Evolutionary conservation across 148 eudicot species (phyloP).

Genomic region (Cornus controversa): DNA sequence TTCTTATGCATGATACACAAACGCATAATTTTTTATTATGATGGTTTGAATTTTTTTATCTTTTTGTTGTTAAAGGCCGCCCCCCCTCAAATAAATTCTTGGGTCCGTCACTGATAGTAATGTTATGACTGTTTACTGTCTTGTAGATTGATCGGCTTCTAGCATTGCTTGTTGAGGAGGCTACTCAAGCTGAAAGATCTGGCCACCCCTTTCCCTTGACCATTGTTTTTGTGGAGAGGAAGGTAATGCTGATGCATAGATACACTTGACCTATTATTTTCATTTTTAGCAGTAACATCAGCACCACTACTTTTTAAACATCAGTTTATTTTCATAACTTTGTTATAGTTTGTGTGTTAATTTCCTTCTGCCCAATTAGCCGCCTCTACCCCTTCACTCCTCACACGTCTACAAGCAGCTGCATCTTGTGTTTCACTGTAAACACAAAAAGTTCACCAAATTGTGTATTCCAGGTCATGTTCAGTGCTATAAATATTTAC

Average conservation of each 20-base stretch:
- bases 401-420: background rate
- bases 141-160: slow-evolving; percentile 48
- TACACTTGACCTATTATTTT: background rate
- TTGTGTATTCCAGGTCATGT: slow-evolving; percentile 3
- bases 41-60: too few relatives aligned
- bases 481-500: background rate
- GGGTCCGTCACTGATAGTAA: too few relatives aligned
- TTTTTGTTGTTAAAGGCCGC: too few relatives aligned
- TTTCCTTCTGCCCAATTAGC: background rate
- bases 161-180: slow-evolving; percentile 46
- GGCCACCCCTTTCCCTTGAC: slow-evolving; percentile 47
- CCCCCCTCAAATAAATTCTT: too few relatives aligned
- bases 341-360: background rate
- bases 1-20: too few relatives aligned
- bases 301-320: background rate
- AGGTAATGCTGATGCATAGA: slow-evolving; percentile 30
- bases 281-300: too few relatives aligned
- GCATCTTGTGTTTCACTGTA: background rate
- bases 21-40: too few relatives aligned
- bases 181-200: slow-evolving; percentile 40
- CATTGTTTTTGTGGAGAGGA: slow-evolving; percentile 59
- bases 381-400: background rate
- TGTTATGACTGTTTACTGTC: background rate
- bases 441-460: background rate
- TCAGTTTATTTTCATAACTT: background rate